These are phyloP conservation scores for Beverwykella pulmonaria DNA, from an alignment of 495 filamentous ascomycete genomes.

Conservation along the genomic window DNA sequence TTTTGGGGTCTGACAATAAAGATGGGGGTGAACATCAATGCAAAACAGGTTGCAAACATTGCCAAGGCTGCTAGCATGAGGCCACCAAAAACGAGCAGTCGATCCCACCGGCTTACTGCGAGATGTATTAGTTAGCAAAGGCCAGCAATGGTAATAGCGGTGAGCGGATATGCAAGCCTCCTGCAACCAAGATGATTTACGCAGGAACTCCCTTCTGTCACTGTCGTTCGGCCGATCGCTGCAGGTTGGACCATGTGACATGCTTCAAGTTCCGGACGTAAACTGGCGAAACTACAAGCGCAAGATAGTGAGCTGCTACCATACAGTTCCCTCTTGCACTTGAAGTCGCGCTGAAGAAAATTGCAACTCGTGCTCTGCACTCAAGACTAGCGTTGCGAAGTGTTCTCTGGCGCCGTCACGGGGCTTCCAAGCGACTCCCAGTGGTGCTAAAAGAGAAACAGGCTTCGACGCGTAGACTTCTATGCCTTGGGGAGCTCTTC, in stretches of 20 bases:
- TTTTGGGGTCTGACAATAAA: slow-evolving; percentile 80
- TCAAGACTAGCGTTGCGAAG: slow-evolving; percentile 10
- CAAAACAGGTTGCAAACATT: slow-evolving; percentile 91
- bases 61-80: slow-evolving; percentile 89
- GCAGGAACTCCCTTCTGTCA: slow-evolving; percentile 44
- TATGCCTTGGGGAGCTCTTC: slow-evolving; percentile 19
- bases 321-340: neutral
- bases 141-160: slow-evolving; percentile 19
- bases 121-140: slow-evolving; percentile 41
- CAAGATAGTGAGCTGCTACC: slow-evolving; percentile 13
- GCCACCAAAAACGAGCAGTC: slow-evolving; percentile 84
- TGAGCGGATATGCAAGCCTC: slow-evolving; percentile 38
- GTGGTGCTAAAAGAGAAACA: neutral
- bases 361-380: slow-evolving; percentile 2
- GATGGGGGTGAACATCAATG: slow-evolving; percentile 70
- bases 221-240: slow-evolving; percentile 32
- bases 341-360: neutral
- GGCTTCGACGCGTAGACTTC: neutral
- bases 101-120: slow-evolving; percentile 95
- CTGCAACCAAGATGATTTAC: slow-evolving; percentile 37
- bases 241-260: slow-evolving; percentile 26
- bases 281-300: neutral
- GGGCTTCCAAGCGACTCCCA: neutral
- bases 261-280: neutral
- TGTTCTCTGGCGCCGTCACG: slow-evolving; percentile 30